Evolutionary conservation across 2,329 filamentous ascomycete genomes (phyloP).

Genomic region (Fusarium tjaetaba): DNA sequence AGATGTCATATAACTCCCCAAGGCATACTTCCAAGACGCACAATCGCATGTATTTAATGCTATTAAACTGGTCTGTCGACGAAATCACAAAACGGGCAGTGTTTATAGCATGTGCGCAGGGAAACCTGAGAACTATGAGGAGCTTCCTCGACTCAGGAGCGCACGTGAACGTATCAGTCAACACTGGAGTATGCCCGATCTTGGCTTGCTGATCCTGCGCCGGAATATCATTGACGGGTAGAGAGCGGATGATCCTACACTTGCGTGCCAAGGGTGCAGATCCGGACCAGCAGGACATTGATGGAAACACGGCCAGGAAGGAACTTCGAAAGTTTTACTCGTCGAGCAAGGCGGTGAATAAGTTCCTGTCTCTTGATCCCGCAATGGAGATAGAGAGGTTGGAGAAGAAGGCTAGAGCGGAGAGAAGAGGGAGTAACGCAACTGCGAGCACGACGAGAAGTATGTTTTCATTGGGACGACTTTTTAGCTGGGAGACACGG

Average conservation of each 20-base stretch:
- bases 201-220: neutral
- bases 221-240: fast-evolving
- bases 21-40: neutral
- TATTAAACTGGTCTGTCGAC: neutral
- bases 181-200: neutral
- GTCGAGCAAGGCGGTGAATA: neutral
- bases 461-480: neutral
- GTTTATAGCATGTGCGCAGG: neutral
- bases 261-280: neutral
- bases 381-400: neutral
- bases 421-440: neutral
- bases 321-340: neutral
- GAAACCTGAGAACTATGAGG: neutral
- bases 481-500: neutral
- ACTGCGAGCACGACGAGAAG: neutral
- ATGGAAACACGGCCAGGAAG: neutral
- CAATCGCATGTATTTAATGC: neutral
- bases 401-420: neutral
- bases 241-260: neutral
- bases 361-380: neutral
- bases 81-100: neutral
- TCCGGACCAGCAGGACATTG: neutral
- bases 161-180: fast-evolving
- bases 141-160: neutral
- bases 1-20: neutral